These are phyloP conservation scores for Leishmania lainsoni DNA, from an alignment of 208 protist genomes.

Conservation along the genomic window DNA sequence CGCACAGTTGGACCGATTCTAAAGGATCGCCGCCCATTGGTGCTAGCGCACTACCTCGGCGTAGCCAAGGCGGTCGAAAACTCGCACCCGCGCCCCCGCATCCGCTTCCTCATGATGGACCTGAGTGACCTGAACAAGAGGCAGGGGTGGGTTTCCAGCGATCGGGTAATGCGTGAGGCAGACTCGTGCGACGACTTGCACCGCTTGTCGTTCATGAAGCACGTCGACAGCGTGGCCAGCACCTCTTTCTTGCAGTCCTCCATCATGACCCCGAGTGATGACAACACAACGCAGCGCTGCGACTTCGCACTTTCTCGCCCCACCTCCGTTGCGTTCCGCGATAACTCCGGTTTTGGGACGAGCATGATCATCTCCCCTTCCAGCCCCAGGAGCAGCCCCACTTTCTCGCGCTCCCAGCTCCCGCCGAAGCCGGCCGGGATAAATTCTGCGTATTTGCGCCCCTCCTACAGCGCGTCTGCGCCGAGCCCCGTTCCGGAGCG, in stretches of 20 bases:
- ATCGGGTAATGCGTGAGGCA: constrained; percentile 37
- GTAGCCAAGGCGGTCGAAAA: constrained; percentile 63
- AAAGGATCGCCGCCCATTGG: constrained; percentile 34
- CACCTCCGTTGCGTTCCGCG: constrained; percentile 20
- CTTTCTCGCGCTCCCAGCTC: constrained; percentile 9
- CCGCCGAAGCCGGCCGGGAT: constrained; percentile 17
- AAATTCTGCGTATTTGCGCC: constrained; percentile 17
- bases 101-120: constrained; percentile 88
- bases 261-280: constrained; percentile 31
- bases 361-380: constrained; percentile 15
- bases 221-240: constrained; percentile 28
- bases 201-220: constrained; percentile 32
- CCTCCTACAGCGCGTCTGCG: constrained; percentile 7
- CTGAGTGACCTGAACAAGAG: constrained; percentile 57
- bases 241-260: constrained; percentile 32
- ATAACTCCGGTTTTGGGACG: constrained; percentile 9
- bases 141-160: constrained; percentile 48
- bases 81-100: constrained; percentile 65
- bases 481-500: constrained; percentile 3
- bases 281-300: constrained; percentile 27
- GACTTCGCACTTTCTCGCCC: constrained; percentile 22
- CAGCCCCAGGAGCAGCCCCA: constrained; percentile 14
- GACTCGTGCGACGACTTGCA: constrained; percentile 40
- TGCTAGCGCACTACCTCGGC: constrained; percentile 56
- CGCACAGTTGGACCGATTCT: constrained; percentile 46